These are phyloP conservation scores for Penicillium nordicum DNA, from an alignment of 2,329 filamentous ascomycete genomes.

Conservation along the genomic window DNA sequence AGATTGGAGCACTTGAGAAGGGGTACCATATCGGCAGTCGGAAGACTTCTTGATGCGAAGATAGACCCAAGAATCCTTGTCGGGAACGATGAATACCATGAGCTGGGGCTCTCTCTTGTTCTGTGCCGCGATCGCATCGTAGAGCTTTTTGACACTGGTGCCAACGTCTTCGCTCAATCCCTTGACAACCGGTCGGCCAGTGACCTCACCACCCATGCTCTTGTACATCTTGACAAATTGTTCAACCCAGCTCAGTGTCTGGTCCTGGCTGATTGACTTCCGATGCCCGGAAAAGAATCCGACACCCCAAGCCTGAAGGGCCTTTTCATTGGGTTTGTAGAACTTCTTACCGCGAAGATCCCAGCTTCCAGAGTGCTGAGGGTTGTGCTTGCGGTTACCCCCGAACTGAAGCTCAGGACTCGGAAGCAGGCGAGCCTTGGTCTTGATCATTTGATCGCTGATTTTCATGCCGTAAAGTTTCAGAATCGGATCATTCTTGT, in stretches of 20 bases:
- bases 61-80: slow-evolving; percentile 70
- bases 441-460: slow-evolving; percentile 59
- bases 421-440: slow-evolving; percentile 67
- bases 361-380: slow-evolving; percentile 73
- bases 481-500: slow-evolving; percentile 66
- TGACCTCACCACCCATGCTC: slow-evolving; percentile 59
- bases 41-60: slow-evolving; percentile 83
- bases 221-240: slow-evolving; percentile 61
- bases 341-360: slow-evolving; percentile 82
- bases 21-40: slow-evolving; percentile 79
- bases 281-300: slow-evolving; percentile 61
- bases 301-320: slow-evolving; percentile 72
- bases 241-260: slow-evolving; percentile 53
- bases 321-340: slow-evolving; percentile 57
- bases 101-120: slow-evolving; percentile 64
- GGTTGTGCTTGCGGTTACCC: slow-evolving; percentile 53
- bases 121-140: slow-evolving; percentile 40
- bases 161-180: slow-evolving; percentile 45
- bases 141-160: slow-evolving; percentile 55
- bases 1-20: slow-evolving; percentile 77
- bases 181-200: slow-evolving; percentile 46
- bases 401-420: slow-evolving; percentile 70
- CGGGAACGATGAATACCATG: slow-evolving; percentile 71
- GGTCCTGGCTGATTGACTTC: slow-evolving; percentile 41
- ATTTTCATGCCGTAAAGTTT: slow-evolving; percentile 71